phyloP scores from a whole-genome alignment of 2,329 filamentous ascomycete genomes.

The Sporothrix luriei region DNA sequence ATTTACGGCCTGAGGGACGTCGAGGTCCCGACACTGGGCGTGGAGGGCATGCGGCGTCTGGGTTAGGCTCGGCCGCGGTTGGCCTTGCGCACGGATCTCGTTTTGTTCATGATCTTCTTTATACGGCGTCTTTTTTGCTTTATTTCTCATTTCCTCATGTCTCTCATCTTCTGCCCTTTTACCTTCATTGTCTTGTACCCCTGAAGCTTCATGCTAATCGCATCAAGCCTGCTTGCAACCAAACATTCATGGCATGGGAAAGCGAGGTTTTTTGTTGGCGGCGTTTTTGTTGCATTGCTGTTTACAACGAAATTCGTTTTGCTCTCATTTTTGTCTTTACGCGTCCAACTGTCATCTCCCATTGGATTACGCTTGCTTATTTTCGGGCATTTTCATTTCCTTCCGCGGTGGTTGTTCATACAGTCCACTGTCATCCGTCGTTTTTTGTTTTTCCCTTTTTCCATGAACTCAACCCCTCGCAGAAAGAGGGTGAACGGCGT shows the following conservation, averaged over 20 bases:
- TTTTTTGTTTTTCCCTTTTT: not conserved
- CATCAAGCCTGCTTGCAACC: slow-evolving; percentile 5
- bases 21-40: slow-evolving; percentile 67
- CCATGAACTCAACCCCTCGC: slow-evolving; percentile 1
- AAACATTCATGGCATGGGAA: slow-evolving; percentile 30
- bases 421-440: not conserved
- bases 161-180: not conserved
- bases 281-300: slow-evolving; percentile 24
- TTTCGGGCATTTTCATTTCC: not conserved
- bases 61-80: slow-evolving; percentile 15
- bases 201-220: slow-evolving; percentile 14
- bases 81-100: not conserved
- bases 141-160: not conserved
- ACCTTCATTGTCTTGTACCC: slow-evolving; percentile 1
- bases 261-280: slow-evolving; percentile 28
- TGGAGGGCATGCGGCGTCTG: slow-evolving; percentile 58
- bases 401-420: not conserved
- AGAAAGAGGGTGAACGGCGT: slow-evolving; percentile 8
- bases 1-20: slow-evolving; percentile 66
- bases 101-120: not conserved
- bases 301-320: not conserved
- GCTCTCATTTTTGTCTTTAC: not conserved
- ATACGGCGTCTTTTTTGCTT: slow-evolving; percentile 2
- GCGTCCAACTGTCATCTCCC: too few relatives aligned
- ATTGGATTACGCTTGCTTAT: not conserved